Evolutionary conservation across 305 asterid genomes (phyloP).

Genomic region (Fraxinus nigra): DNA sequence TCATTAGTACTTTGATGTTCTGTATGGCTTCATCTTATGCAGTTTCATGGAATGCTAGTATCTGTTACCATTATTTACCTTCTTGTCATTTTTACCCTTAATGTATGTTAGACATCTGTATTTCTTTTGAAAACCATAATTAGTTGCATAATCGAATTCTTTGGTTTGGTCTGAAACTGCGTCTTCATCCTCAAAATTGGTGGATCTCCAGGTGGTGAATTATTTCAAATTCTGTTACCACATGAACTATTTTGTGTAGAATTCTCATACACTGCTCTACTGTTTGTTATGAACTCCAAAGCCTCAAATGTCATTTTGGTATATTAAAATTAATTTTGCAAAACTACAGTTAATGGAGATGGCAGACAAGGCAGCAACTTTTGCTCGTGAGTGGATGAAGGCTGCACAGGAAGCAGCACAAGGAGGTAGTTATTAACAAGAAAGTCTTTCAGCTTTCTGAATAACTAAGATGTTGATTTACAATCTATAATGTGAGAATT

Average conservation of each 20-base stretch:
- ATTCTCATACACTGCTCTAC: conserved; percentile 3
- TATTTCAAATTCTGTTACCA: background rate
- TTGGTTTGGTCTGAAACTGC: background rate
- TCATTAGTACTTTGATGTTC: background rate
- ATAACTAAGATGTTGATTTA: background rate
- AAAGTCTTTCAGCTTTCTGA: background rate
- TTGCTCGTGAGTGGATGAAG: conserved; percentile 72
- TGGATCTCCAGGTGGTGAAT: background rate
- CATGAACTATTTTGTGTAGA: background rate
- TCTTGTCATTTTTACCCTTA: background rate
- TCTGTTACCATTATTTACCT: background rate
- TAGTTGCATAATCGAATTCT: background rate
- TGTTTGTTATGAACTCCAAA: conserved; percentile 1
- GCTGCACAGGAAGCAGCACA: conserved; percentile 75
- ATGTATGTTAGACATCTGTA: background rate
- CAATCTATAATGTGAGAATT: background rate
- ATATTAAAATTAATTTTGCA: conserved; percentile 20
- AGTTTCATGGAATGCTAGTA: background rate
- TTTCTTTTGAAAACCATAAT: background rate
- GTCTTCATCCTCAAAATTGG: background rate
- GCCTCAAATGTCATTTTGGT: conserved; percentile 2
- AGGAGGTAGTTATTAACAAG: conserved; percentile 51
- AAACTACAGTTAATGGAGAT: conserved; percentile 66
- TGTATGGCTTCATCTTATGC: background rate
- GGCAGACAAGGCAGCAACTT: conserved; percentile 57